Evolutionary conservation across 306 rosid species (phyloP).

Genomic region (Cucumis sativus): Cucumber_9930_V3 NC_026658.2:25908501-25909000

Average conservation of each 20-base stretch:
- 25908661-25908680: not conserved
- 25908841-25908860: not conserved
- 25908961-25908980: too few species aligned
- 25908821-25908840: not conserved
- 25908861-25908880: not conserved
- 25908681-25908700: not conserved
- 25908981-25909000: too few species aligned
- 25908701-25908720: not conserved
- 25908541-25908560: conserved; percentile 23
- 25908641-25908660: not conserved
- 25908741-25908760: not conserved
- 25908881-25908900: not conserved
- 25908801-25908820: not conserved
- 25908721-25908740: not conserved
- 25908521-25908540: conserved; percentile 69
- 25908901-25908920: not conserved
- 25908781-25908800: not conserved
- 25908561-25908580: not conserved
- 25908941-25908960: too few species aligned
- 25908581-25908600: not conserved
- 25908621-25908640: not conserved
- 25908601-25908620: not conserved
- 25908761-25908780: not conserved
- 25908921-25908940: too few species aligned
- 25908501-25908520: conserved; percentile 90